Evolutionary conservation across 129 eudicot genomes (phyloP), one percentile per base, ranked within the genome.

Genomic region (Oenanthe sinensis): DNA sequence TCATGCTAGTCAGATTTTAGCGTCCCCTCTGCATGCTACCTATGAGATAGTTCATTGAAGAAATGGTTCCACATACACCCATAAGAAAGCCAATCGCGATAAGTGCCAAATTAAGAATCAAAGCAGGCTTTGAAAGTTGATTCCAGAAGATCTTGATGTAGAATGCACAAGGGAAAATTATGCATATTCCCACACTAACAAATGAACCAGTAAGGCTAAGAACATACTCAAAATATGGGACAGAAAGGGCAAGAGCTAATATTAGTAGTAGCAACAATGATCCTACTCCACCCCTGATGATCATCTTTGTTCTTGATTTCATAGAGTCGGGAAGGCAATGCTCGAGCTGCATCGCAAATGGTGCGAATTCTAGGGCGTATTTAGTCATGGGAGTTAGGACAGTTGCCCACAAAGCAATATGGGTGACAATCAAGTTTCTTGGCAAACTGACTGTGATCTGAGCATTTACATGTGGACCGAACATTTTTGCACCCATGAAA

Each of bases 361-460:
- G 98, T 49, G 97, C 90, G 40, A 91, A 93, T 82, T 91, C 90
- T 24, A 93, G 90, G 1, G 98, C 97, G 49, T 93, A 91, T 86
- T 93, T 91, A 16, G 98, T 93, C 96, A 93, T 89, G 17, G 98
- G 97, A 17, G 98, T 93, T 33, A 93, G 79, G 9, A 93, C 86
- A 0, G 97, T 93, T 17, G 97, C 98, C 97, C 97, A 91, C 19
- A 91, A 75, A 2, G 98, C 98, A 33, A 91, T 85, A 79, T 93
- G 91, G 2, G 97, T 91, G 79, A 85, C 71, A 10, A 91, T 52
- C 42, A 75, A 87, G 42, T 91, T 76, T 43, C 76, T 85, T 67
- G 97, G 98, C 93, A 93, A 85, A 86, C 97, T 91, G 45, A 93
- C 93, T 48, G 98, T 93, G 26, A 93, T 88, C 74, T 93, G 97